Base-by-base conservation (phyloP, 2,329 filamentous ascomycete species). In the Aspergillus carbonarius region DNA sequence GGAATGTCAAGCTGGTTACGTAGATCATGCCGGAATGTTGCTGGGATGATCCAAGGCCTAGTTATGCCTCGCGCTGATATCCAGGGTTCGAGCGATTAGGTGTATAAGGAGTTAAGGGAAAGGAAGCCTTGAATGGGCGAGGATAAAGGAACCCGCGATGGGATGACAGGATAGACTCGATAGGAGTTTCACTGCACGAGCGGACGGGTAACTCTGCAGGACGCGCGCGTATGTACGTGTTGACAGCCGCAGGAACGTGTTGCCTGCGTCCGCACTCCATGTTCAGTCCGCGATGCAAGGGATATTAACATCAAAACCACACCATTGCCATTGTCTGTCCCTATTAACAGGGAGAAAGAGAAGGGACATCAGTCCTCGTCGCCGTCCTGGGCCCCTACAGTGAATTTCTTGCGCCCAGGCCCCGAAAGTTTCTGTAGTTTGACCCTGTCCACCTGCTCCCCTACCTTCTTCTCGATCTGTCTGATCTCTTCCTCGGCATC, bases 381-480 rank as follows among this genome's bases (percentile, higher is more conserved):
- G 60, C 91, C 84, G 71, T 90, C 87, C 75, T 79, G 80, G 81
- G 79, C 82, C 77, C 82, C 89, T 79, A 96, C 88, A 79, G 88
- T 93, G 80, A 98, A 92, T 82, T 91, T 96, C 78, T 89, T 92
- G 71, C 93, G 77, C 59, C 90, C 90, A 72, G 85, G 85, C 69
- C 89, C 90, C 63, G 90, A 93, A 72, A 98, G 88, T 75, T 92
- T 88, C 78, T 96, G 92, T 71, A 96, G 81, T 68, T 91, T 90
- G 70, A 98, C 89, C 79, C 93, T 95, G 79, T 96, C 91, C 74
- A 90, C 86, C 79, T 98, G 93, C 60, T 88, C 87, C 62, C 91
- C 91, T 72, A 96, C 89, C 83, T 97, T 99, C 83, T 91, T 90
- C 79, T 96, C 91, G 89, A 99, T 96, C 80, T 92, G 93, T 74